Evolutionary conservation across 768 basidiomycete genomes (phyloP).

Genomic region (Psilocybe cubensis): DNA sequence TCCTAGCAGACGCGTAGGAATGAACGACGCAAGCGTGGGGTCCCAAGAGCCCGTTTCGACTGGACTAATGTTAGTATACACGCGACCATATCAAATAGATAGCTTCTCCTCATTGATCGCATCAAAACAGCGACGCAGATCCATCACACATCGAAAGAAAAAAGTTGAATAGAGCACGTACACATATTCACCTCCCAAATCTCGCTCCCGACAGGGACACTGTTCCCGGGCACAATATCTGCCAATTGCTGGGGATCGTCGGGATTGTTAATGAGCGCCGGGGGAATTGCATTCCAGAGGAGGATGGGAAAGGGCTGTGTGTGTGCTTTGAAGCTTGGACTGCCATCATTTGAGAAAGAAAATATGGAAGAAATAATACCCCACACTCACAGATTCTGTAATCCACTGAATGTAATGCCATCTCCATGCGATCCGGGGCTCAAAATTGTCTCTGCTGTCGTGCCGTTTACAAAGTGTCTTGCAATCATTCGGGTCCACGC

Average conservation of each 20-base stretch:
- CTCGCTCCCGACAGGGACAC: slow-evolving; percentile 11
- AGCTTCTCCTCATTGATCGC: no score
- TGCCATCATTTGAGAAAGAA: neutral
- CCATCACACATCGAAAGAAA: neutral
- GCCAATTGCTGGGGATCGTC: neutral
- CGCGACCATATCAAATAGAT: no score
- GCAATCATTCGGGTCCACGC: slow-evolving; percentile 10
- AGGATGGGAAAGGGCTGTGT: slow-evolving; percentile 13
- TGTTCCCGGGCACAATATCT: slow-evolving; percentile 12
- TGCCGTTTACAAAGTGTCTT: slow-evolving; percentile 12
- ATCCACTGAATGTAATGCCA: slow-evolving; percentile 10
- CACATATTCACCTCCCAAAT: slow-evolving; percentile 13
- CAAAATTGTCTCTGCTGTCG: neutral
- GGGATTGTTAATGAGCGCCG: slow-evolving; percentile 7
- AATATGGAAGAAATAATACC: neutral
- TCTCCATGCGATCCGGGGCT: slow-evolving; percentile 4
- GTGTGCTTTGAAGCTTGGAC: slow-evolving; percentile 10
- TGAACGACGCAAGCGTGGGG: slow-evolving; percentile 8
- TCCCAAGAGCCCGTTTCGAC: slow-evolving; percentile 16
- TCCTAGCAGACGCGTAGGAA: slow-evolving; percentile 8
- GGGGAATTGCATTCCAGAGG: slow-evolving; percentile 10
- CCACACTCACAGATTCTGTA: slow-evolving; percentile 4
- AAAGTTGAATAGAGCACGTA: neutral
- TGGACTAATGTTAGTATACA: neutral
- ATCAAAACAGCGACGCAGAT: neutral